A percentile compares a stretch with the other conserved stretches of the same genome.
Evolutionary conservation across 805 yeast species (phyloP).

Genomic region (Candida mattraensis): DNA sequence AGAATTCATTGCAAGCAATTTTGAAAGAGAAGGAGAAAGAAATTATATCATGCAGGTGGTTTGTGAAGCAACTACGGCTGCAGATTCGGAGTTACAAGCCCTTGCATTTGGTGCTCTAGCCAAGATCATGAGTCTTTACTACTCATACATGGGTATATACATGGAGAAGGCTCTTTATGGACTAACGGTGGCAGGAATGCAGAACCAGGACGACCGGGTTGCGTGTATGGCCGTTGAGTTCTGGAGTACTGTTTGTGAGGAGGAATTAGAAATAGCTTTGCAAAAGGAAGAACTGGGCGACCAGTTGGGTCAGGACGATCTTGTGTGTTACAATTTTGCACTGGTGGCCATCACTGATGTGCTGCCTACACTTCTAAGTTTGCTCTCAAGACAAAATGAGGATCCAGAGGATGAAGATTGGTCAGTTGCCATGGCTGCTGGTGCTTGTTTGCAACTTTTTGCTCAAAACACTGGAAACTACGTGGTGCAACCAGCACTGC

Average conservation of each 20-base stretch:
- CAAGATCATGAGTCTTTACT: slow-evolving; percentile 85
- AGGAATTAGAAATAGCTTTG: slow-evolving; percentile 77
- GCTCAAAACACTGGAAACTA: slow-evolving; percentile 88
- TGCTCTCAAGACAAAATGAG: slow-evolving; percentile 86
- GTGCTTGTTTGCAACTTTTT: slow-evolving; percentile 91
- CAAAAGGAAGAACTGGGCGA: slow-evolving; percentile 64
- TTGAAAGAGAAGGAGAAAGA: slow-evolving; percentile 91
- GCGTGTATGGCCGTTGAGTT: slow-evolving; percentile 98
- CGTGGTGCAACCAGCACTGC: slow-evolving; percentile 81
- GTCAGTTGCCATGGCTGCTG: slow-evolving; percentile 99
- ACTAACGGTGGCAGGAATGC: slow-evolving; percentile 90
- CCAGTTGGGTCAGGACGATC: slow-evolving; percentile 41
- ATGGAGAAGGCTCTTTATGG: slow-evolving; percentile 97
- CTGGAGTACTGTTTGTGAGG: slow-evolving; percentile 99
- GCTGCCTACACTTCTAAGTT: slow-evolving; percentile 76
- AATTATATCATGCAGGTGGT: slow-evolving; percentile 98
- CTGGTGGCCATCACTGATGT: slow-evolving; percentile 80
- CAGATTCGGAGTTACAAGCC: slow-evolving; percentile 78
- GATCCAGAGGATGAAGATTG: slow-evolving; percentile 95
- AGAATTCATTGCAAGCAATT: slow-evolving; percentile 84
- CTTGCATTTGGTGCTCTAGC: slow-evolving; percentile 96
- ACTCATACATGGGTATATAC: slow-evolving; percentile 85
- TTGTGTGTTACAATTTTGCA: slow-evolving; percentile 76
- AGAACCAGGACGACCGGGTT: slow-evolving; percentile 75
- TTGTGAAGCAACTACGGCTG: slow-evolving; percentile 97